Conservation (phyloP, 2,329 filamentous ascomycete genomes). For the Verticillium isaacii region DNA sequence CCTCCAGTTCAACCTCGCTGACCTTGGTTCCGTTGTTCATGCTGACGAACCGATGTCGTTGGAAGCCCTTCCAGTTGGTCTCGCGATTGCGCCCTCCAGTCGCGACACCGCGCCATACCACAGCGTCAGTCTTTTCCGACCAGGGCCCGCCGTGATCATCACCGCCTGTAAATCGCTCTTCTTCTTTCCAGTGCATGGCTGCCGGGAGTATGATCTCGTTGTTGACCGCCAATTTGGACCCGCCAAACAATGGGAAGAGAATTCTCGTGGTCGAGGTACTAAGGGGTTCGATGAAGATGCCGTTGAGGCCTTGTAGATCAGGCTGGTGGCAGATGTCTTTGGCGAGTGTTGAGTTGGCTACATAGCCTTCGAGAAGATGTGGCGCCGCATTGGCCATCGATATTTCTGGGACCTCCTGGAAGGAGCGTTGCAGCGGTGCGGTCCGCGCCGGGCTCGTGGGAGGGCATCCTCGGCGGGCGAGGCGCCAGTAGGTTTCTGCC, state of each 20-base stretch:
- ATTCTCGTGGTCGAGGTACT: constrained; percentile 51
- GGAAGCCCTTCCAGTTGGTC: constrained; percentile 66
- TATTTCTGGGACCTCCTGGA: constrained; percentile 38
- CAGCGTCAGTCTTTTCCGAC: constrained; percentile 47
- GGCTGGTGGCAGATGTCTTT: constrained; percentile 63
- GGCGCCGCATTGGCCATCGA: constrained; percentile 38
- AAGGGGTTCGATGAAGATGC: constrained; percentile 59
- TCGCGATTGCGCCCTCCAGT: constrained; percentile 57
- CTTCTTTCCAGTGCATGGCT: constrained; percentile 63
- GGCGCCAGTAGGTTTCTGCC: constrained; percentile 50
- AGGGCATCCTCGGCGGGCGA: constrained; percentile 55
- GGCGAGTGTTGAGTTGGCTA: constrained; percentile 57
- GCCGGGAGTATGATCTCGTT: constrained; percentile 67
- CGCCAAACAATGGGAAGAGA: constrained; percentile 62
- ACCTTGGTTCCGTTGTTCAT: constrained; percentile 67
- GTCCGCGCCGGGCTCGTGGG: constrained; percentile 57
- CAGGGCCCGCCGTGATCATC: constrained; percentile 49
- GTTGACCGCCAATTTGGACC: constrained; percentile 64
- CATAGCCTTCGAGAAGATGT: constrained; percentile 52
- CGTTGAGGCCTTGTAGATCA: constrained; percentile 57
- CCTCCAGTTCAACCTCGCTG: constrained; percentile 37
- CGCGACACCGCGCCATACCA: constrained; percentile 64
- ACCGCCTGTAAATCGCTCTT: constrained; percentile 57
- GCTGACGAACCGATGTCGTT: constrained; percentile 69
- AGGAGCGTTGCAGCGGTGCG: constrained; percentile 27